These are phyloP conservation scores for Neurospora sp. DNA, from an alignment of 2,329 filamentous ascomycete genomes.

Conservation along the genomic window DNA sequence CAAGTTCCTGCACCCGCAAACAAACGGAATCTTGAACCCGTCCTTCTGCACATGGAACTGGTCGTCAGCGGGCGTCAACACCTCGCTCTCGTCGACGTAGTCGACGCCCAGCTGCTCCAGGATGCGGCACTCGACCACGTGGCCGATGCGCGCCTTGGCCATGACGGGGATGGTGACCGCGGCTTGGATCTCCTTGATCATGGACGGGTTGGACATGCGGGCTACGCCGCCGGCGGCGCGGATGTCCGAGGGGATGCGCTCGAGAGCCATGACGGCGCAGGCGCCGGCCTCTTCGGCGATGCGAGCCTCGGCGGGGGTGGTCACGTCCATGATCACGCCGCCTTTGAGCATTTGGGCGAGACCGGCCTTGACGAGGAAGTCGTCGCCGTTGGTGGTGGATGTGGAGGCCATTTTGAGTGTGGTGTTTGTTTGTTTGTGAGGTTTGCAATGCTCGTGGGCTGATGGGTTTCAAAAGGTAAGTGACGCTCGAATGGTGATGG, in stretches of 20 bases:
- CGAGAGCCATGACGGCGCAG: constrained; percentile 94
- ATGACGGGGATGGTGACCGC: constrained; percentile 97
- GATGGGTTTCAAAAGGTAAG: too few relatives aligned
- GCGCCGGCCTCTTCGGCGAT: constrained; percentile 97
- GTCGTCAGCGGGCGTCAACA: constrained; percentile 88
- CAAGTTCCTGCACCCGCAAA: constrained; percentile 90
- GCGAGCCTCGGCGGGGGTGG: constrained; percentile 84
- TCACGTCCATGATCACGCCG: constrained; percentile 99
- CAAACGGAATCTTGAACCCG: constrained; percentile 72
- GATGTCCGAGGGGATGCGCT: constrained; percentile 95
- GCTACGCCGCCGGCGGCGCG: constrained; percentile 85
- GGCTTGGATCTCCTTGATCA: constrained; percentile 93
- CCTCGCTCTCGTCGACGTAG: constrained; percentile 98
- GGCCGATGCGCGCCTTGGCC: constrained; percentile 96
- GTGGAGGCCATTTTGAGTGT: constrained; percentile 12
- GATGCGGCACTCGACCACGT: constrained; percentile 98
- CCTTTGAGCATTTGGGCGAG: constrained; percentile 98
- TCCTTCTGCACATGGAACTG: constrained; percentile 86
- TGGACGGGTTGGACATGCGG: constrained; percentile 88
- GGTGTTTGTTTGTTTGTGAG: not conserved
- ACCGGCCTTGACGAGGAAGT: constrained; percentile 88
- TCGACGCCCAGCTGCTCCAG: constrained; percentile 90
- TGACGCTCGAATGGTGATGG: too few relatives aligned
- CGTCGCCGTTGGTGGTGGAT: constrained; percentile 13
- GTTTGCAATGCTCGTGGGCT: too few relatives aligned